A percentile compares a stretch with the other conserved stretches of the same genome.
Evolutionary conservation across 257 asterid genomes (phyloP).

Genomic region (Nicotiana tabacum): DNA sequence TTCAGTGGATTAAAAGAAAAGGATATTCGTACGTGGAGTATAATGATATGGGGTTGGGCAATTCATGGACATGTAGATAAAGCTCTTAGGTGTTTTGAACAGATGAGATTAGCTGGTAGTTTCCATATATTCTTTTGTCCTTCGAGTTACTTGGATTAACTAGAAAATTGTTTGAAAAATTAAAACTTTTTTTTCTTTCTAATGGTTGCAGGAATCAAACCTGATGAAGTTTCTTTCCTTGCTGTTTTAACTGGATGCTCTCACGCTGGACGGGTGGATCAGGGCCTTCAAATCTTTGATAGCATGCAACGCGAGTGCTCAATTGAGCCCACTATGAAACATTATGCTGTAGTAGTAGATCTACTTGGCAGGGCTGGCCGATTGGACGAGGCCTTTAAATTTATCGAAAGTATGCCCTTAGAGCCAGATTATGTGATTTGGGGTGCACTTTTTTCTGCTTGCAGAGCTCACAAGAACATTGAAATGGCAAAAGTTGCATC

Average conservation of each 20-base stretch:
- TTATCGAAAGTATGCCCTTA: conserved; percentile 28
- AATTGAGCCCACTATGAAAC: conserved; percentile 33
- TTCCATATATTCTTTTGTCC: not conserved
- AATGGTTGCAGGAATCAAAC: conserved; percentile 27
- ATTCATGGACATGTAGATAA: conserved; percentile 31
- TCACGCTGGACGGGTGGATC: conserved; percentile 35
- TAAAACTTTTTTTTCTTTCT: not conserved
- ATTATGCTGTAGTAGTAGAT: conserved; percentile 36
- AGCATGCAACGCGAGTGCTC: conserved; percentile 28
- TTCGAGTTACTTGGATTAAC: not conserved
- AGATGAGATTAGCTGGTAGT: conserved; percentile 28
- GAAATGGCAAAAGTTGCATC: conserved; percentile 34
- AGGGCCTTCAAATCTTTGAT: conserved; percentile 31
- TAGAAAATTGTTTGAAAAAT: not conserved
- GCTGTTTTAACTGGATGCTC: conserved; percentile 37
- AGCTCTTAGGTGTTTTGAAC: conserved; percentile 33
- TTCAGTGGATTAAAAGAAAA: conserved; percentile 26
- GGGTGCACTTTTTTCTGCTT: conserved; percentile 45
- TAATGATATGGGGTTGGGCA: conserved; percentile 43
- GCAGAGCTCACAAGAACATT: conserved; percentile 35
- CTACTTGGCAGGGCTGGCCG: conserved; percentile 37
- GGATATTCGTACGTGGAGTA: conserved; percentile 36
- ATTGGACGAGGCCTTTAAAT: conserved; percentile 30
- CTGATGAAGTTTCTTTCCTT: conserved; percentile 34
- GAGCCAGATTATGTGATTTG: conserved; percentile 35